phyloP scores from a whole-genome alignment of 345 rosid species.

The Psidium friedrichsthalianum region DNA sequence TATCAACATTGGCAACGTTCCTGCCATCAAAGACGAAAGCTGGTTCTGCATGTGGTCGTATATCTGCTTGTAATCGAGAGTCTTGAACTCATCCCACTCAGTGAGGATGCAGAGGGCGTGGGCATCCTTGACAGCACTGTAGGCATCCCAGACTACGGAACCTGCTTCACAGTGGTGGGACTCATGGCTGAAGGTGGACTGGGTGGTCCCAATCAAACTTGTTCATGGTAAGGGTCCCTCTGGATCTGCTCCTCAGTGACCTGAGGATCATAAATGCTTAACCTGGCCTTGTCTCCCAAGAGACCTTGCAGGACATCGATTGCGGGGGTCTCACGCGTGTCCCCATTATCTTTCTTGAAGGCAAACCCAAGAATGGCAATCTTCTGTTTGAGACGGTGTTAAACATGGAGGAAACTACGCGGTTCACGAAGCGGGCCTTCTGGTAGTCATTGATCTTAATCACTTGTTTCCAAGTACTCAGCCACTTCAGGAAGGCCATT shows the following conservation, averaged over 20 bases:
- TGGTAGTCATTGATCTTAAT: constrained; percentile 93
- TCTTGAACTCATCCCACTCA: constrained; percentile 97
- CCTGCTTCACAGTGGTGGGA: constrained; percentile 75
- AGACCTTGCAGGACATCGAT: constrained; percentile 90
- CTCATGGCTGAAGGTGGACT: constrained; percentile 85
- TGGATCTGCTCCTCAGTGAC: constrained; percentile 86
- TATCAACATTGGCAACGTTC: constrained; percentile 46
- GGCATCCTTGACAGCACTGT: constrained; percentile 73
- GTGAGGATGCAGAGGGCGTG: constrained; percentile 87
- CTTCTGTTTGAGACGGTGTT: constrained; percentile 78
- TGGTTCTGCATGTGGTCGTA: constrained; percentile 86
- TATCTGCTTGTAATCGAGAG: constrained; percentile 62
- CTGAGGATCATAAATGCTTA: constrained; percentile 93
- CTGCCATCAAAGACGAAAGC: constrained; percentile 93
- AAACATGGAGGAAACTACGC: constrained; percentile 80
- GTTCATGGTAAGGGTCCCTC: constrained; percentile 85
- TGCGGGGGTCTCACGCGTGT: constrained; percentile 89
- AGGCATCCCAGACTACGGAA: constrained; percentile 71
- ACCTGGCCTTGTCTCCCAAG: constrained; percentile 74
- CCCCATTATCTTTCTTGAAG: constrained; percentile 92
- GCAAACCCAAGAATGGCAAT: constrained; percentile 78
- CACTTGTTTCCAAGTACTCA: constrained; percentile 94
- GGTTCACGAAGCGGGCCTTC: constrained; percentile 81
- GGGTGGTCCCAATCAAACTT: constrained; percentile 98
- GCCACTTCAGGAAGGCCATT: constrained; percentile 92